These are phyloP conservation scores for Aspergillus sp. DNA, from an alignment of 2,329 filamentous ascomycete species.

Conservation along the genomic window DNA sequence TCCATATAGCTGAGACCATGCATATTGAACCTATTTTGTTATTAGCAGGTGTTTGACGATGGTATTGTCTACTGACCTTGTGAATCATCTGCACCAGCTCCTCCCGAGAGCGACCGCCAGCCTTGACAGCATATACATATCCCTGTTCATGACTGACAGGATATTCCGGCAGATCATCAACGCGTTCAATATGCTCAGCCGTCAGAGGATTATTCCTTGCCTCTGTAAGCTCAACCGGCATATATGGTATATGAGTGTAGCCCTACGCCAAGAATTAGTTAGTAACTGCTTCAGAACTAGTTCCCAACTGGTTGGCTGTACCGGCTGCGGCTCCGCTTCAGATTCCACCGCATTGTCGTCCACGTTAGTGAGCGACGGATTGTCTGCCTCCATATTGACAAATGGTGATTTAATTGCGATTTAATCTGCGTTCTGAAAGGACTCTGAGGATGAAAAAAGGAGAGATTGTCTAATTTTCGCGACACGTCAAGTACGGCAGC, in stretches of 20 bases:
- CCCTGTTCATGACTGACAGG: neutral
- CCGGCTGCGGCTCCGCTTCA: too few relatives aligned
- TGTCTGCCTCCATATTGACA: too few relatives aligned
- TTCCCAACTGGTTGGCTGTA: neutral
- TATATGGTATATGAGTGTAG: neutral
- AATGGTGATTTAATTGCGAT: too few relatives aligned
- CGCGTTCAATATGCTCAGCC: neutral
- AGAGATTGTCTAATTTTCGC: too few relatives aligned
- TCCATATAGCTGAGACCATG: neutral
- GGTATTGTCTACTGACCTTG: neutral
- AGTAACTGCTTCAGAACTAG: neutral
- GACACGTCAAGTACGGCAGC: too few relatives aligned
- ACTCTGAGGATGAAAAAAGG: too few relatives aligned
- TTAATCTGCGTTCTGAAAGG: too few relatives aligned
- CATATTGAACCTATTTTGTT: neutral
- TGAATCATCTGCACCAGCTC: neutral
- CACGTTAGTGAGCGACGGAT: too few relatives aligned
- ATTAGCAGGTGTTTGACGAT: neutral
- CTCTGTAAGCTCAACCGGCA: neutral
- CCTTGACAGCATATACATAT: neutral
- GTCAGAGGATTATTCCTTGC: neutral
- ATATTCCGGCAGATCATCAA: constrained; percentile 6
- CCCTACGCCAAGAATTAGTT: neutral
- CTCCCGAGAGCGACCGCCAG: neutral
- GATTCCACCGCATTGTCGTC: too few relatives aligned